phyloP scores from a whole-genome alignment of 2,329 filamentous ascomycete species.

The Cladophialophora carrionii region DNA sequence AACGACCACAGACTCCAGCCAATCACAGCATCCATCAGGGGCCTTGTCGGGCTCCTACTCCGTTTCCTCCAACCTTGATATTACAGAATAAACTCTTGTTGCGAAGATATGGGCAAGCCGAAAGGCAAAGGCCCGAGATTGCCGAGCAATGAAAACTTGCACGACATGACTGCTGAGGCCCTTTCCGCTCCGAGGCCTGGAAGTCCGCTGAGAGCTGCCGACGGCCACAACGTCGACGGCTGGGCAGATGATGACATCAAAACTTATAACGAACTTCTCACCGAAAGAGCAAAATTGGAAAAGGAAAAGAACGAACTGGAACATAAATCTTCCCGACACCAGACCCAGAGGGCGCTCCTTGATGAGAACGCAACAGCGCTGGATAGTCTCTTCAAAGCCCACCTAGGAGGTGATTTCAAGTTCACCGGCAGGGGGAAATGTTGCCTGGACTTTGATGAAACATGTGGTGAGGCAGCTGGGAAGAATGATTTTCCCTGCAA shows the following conservation, averaged over 20 bases:
- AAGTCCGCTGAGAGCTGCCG: constrained; percentile 27
- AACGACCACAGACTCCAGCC: background rate
- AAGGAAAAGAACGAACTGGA: constrained; percentile 37
- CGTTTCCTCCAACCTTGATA: background rate
- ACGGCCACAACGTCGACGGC: constrained; percentile 36
- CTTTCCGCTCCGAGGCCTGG: background rate
- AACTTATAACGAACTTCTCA: constrained; percentile 36
- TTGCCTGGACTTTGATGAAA: constrained; percentile 29
- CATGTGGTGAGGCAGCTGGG: constrained; percentile 6
- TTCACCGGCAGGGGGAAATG: constrained; percentile 31
- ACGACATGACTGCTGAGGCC: constrained; percentile 13
- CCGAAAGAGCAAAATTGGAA: constrained; percentile 36
- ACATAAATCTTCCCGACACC: constrained; percentile 33
- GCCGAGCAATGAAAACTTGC: constrained; percentile 9
- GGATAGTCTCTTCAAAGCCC: constrained; percentile 32
- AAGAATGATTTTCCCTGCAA: constrained; percentile 23
- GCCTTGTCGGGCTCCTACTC: background rate
- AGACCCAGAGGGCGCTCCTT: constrained; percentile 34
- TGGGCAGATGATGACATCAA: constrained; percentile 37
- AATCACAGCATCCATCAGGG: background rate
- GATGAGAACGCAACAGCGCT: constrained; percentile 32
- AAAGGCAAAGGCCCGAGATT: constrained; percentile 28
- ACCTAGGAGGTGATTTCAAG: constrained; percentile 35
- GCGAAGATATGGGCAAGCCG: constrained; percentile 29
- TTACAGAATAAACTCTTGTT: background rate